Evolutionary conservation across 192 early-diverging fungal genomes (phyloP), one percentile per base, ranked within the genome.

Genomic region (Backusella circina): DNA sequence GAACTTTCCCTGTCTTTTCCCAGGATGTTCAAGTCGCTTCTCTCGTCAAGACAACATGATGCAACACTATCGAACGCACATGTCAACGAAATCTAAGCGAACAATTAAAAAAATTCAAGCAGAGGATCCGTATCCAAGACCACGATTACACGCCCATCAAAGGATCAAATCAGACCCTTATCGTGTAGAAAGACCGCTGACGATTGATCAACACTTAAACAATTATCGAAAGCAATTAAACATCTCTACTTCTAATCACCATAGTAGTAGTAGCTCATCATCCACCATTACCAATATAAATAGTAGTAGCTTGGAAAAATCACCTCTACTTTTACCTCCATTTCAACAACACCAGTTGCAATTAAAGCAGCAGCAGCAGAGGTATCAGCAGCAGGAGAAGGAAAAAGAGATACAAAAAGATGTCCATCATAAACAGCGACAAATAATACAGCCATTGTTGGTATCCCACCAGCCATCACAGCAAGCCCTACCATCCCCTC

Each of bases 31-130:
- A 26, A 90, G 89, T 73, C 86, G 88, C 75, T 95, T 95, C 61
- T 92, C 92, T 39, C 84, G 94, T 65, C 91, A 93, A 39, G 94
- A 95, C 82, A 93, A 95, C 78, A 94, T 94, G 92, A 93, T 91
- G 90, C 94, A 95, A 71, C 94, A 95, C 76, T 93, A 92, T 77
- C 90, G 92, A 54, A 93, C 92, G 7, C 94, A 95, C 75, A 84
- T 91, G 79, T 92, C 91, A 51, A 78, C 88, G 28, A 90, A 90
- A 75, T 90, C 89, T 23, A 87, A 90, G 38, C 82, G 88, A 50
- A 82, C 84, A 9, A 73, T 71, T 1, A 80, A 80, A 54, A 71
- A 71, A 54, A 39, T 76, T 37, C 41, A 21, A 38, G 10, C 68
- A 54, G 35, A 76, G 47, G 65, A 76, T 21, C 61, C 64, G 13